These are phyloP conservation scores for Ophiocordyceps australis DNA, from an alignment of 2,329 filamentous ascomycete genomes.

Conservation along the genomic window DNA sequence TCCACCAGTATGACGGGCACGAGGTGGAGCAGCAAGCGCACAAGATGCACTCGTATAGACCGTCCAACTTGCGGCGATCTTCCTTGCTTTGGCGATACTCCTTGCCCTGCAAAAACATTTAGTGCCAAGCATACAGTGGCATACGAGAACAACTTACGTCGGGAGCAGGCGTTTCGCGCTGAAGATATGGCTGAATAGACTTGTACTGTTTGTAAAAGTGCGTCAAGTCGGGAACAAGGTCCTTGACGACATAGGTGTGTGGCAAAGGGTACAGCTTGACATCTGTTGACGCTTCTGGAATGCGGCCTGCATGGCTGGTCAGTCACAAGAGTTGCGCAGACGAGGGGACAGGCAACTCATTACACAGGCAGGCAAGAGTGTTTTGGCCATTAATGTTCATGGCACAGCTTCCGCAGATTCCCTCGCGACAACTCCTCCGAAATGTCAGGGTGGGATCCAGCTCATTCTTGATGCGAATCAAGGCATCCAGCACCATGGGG, in stretches of 20 bases:
- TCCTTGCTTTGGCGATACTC: slow-evolving; percentile 83
- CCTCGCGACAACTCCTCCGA: slow-evolving; percentile 88
- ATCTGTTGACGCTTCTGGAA: slow-evolving; percentile 67
- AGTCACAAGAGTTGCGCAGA: slow-evolving; percentile 5
- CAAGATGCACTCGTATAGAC: slow-evolving; percentile 97
- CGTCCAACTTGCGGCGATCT: slow-evolving; percentile 92
- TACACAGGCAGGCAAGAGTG: slow-evolving; percentile 94
- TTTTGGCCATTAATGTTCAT: slow-evolving; percentile 99
- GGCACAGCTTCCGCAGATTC: slow-evolving; percentile 94
- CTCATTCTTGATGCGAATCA: slow-evolving; percentile 99
- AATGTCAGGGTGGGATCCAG: slow-evolving; percentile 92
- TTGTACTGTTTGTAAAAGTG: slow-evolving; percentile 99
- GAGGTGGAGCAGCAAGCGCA: slow-evolving; percentile 98
- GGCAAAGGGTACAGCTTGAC: slow-evolving; percentile 94
- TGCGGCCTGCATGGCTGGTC: slow-evolving; percentile 50
- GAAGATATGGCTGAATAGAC: slow-evolving; percentile 96
- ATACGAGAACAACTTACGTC: slow-evolving; percentile 42
- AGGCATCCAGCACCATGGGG: slow-evolving; percentile 91
- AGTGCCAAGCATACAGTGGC: not conserved
- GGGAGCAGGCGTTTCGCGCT: slow-evolving; percentile 66
- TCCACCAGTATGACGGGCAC: slow-evolving; percentile 99
- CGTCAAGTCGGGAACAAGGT: slow-evolving; percentile 92
- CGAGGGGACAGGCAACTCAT: slow-evolving; percentile 16
- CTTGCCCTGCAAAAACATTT: slow-evolving; percentile 44
- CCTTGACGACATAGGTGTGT: slow-evolving; percentile 98